Evolutionary conservation across 371 early-diverging fungal genomes (phyloP), one percentile per base, ranked within the genome.

Genomic region (Syncephalastrum racemosum): DNA sequence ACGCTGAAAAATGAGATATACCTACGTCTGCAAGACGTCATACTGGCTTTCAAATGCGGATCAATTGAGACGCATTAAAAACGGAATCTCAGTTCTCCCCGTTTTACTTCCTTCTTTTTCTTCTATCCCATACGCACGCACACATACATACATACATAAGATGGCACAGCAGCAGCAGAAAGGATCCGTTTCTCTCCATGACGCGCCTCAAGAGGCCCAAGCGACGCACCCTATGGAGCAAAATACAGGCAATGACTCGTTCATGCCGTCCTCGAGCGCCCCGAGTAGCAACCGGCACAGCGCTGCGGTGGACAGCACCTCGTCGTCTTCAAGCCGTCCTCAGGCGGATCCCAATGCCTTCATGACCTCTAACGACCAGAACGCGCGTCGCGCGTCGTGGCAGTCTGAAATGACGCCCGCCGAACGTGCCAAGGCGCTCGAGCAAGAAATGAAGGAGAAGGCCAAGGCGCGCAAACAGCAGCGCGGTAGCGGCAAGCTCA

Each of bases 341-440:
- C 49, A 53, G 0, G 71, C 67, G 2, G 71, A 70, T 27, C 56
- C 40, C 45, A 56, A 67, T 31, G 71, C 71, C 27, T 70, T 66
- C 36, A 61, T 70, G 48, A 46, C 57, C 27, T 43, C 43, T 18
- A 20, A 18, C 22, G 58, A 58, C 10, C 51, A 45, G 7, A 22
- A 14, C 6, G 15, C n/a, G 0, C 13, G 25, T n/a, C 48, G 43
- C 15, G 46, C 27, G 7, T 46, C 59, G 8, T 66, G 64, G 67
- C 64, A 70, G 45, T 27, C 44, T n/a, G 57, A 57, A 10, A 66
- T 62, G 57, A 46, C 53, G 13, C 71, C 64, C 20, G 59, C 62
- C 25, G 62, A 66, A n/a, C 62, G 71, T 49, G 62, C 67, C 27
- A 70, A 70, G 54, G 36, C 66, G 23, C 49, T 70, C 24, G 70